Percentiles rank a stretch among this genome's conserved stretches.
phyloP scores from a whole-genome alignment of 371 early-diverging fungal species.

The Actinomucor elegans region DNA sequence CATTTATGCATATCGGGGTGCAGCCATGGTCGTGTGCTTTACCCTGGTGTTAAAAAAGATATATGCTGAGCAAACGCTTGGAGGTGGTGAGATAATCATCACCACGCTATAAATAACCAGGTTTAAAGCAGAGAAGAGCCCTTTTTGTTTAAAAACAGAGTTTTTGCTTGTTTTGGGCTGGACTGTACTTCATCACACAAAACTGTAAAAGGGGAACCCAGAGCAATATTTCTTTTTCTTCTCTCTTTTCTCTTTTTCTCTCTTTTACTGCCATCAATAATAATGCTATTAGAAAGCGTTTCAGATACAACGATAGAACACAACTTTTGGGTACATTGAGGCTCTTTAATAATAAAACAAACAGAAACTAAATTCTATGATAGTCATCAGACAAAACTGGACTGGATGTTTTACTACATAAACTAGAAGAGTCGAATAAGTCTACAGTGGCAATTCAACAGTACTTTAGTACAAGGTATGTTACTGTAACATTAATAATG shows the following conservation, averaged over 20 bases:
- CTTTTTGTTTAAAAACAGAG: too few relatives aligned
- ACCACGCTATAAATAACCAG: too few relatives aligned
- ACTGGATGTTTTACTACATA: conserved; percentile 4
- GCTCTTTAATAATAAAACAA: background rate
- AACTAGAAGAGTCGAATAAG: conserved; percentile 3
- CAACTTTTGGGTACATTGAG: conserved; percentile 9
- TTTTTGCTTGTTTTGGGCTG: too few relatives aligned
- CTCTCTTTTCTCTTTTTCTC: background rate
- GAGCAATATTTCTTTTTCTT: background rate
- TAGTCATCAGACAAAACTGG: conserved; percentile 14
- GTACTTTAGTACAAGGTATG: conserved; percentile 7
- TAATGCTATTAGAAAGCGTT: background rate
- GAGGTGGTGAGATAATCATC: too few relatives aligned
- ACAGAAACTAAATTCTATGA: background rate
- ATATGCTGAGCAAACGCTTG: too few relatives aligned
- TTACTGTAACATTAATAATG: too few relatives aligned
- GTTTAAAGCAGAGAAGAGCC: too few relatives aligned
- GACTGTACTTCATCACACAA: too few relatives aligned
- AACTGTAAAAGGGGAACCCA: too few relatives aligned
- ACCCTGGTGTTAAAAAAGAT: too few relatives aligned
- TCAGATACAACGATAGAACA: conserved; percentile 1
- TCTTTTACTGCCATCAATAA: background rate
- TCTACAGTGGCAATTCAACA: background rate
- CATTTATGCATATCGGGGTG: too few relatives aligned
- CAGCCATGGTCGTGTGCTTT: too few relatives aligned